These are phyloP conservation scores for Coprinopsis cinerea DNA, from an alignment of 768 basidiomycete genomes.

Conservation along the genomic window DNA sequence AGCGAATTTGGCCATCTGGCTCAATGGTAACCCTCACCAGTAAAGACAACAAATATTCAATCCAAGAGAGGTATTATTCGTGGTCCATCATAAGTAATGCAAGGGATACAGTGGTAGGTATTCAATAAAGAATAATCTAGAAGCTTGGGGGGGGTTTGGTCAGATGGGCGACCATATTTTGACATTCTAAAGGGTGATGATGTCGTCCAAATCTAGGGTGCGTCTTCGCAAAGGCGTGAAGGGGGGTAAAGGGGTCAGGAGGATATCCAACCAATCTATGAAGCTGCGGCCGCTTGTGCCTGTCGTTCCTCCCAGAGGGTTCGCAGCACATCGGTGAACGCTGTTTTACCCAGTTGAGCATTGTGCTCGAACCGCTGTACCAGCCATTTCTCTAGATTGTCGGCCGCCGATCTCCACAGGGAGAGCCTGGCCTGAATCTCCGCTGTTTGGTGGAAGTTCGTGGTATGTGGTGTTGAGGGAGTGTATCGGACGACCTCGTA, in stretches of 20 bases:
- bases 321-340: slow-evolving; percentile 84
- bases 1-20: background rate
- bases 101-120: background rate
- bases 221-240: background rate
- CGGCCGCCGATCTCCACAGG: slow-evolving; percentile 76
- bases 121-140: background rate
- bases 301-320: slow-evolving; percentile 73
- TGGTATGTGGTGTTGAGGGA: slow-evolving; percentile 58
- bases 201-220: background rate
- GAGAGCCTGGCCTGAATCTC: slow-evolving; percentile 81
- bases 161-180: background rate
- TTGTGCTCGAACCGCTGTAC: slow-evolving; percentile 90
- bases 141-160: background rate
- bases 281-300: slow-evolving; percentile 9
- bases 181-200: background rate
- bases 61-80: no score
- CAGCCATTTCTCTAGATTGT: slow-evolving; percentile 80
- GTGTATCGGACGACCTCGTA: slow-evolving; percentile 86
- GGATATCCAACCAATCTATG: slow-evolving; percentile 1
- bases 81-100: background rate
- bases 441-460: slow-evolving; percentile 83
- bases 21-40: background rate
- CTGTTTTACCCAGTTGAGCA: slow-evolving; percentile 82
- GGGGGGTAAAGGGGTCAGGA: background rate
- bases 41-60: no score